Evolutionary conservation across 176 grass and related monocot genomes (phyloP), one percentile per base, ranked within the genome.

Genomic region (Dendrocalamus sinicus): DNA sequence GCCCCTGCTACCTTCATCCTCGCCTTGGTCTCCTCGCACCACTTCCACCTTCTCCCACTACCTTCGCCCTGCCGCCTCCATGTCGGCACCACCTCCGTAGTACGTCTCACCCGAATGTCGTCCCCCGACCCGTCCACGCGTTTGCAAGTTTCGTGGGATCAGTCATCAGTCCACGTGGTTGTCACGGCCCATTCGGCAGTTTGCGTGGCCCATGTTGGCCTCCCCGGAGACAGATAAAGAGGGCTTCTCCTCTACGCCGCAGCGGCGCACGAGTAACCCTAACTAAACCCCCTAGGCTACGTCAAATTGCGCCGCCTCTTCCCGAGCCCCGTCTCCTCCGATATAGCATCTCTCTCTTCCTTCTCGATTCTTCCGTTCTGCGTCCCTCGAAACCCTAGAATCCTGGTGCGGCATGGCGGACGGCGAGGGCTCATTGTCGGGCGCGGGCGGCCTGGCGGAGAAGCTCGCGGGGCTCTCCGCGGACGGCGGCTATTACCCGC

Each of bases 381-480:
- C 58, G 23, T 28, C 70, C 14, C 55, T 7, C 35, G 39, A 78
- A 86, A 83, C 67, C 84, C 40, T 83, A 78, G 67, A 8, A 23
- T 39, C 22, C 78, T 12, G 80, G 19, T 19, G 69, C 75, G 41
- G 54, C 48, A 90, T 90, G 89, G 84, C 89, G 41, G 89, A 84
- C 60, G 80, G 48, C 68, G 81, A 52, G 10, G 54, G 8, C 54
- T 9, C 54, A 22, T 57, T 2, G 54, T 15, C 54, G 44, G 54
- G 63, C 16, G 79, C 73, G 48, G 81, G 26, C 28, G 79, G 60
- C 19, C 68, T 91, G 22, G 89, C 76, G 1, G 80, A 87, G 74
- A 73, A 44, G 80, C 85, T 91, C 8, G 75, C 80, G 6, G 85
- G 80, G 30, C 75, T 91, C 51, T 83, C 85, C 13, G 63, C 80